Evolutionary conservation across 805 yeast species (phyloP).

Genomic region (Sugiyamaella floridensis): DNA sequence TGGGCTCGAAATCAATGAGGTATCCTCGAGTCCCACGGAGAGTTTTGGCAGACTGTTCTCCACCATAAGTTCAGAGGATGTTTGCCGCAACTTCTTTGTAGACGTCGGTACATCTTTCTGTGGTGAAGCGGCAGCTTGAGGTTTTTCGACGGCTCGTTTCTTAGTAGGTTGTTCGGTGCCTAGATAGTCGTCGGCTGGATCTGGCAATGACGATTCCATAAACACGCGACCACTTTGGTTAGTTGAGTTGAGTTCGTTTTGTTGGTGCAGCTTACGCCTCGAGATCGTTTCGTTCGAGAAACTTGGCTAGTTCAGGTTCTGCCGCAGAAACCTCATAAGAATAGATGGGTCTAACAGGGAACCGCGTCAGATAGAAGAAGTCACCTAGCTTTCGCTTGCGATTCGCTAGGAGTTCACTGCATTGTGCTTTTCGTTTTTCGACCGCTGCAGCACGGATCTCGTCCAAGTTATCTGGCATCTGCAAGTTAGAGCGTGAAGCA

Average conservation of each 20-base stretch:
- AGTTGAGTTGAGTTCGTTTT: background rate
- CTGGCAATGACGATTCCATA: conserved; percentile 31
- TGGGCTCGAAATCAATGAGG: background rate
- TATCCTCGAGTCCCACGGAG: background rate
- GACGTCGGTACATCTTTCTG: background rate
- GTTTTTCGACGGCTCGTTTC: background rate
- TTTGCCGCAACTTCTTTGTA: background rate
- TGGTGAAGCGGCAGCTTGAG: background rate
- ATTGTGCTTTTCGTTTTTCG: conserved; percentile 39
- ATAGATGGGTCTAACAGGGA: conserved; percentile 42
- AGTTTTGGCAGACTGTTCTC: background rate
- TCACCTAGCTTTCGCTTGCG: conserved; percentile 56
- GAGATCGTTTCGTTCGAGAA: conserved; percentile 47
- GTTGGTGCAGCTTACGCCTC: conserved; percentile 35
- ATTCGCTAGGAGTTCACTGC: conserved; percentile 40
- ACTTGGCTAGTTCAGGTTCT: conserved; percentile 38
- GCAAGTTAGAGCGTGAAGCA: background rate
- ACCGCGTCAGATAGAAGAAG: conserved; percentile 50
- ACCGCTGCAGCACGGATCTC: conserved; percentile 41
- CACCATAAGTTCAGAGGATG: background rate
- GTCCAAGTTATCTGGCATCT: conserved; percentile 25
- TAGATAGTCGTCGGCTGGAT: conserved; percentile 15
- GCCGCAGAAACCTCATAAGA: conserved; percentile 33
- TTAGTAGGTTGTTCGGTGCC: conserved; percentile 1
- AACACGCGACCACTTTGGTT: conserved; percentile 24